Evolutionary conservation across 345 rosid species (phyloP).

Genomic region (Pistacia vera): DNA sequence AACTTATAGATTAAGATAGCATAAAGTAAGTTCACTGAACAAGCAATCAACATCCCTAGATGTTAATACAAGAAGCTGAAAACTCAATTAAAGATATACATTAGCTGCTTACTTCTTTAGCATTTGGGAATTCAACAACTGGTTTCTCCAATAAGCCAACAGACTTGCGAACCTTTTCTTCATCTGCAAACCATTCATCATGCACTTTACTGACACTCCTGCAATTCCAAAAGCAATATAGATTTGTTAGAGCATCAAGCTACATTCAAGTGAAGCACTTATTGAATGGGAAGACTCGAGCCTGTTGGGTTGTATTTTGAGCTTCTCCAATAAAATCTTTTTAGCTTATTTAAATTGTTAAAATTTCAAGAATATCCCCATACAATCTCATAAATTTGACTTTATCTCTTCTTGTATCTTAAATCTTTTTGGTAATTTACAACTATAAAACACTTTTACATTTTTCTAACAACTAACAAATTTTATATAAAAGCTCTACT

Average conservation of each 20-base stretch:
- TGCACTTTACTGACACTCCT: slow-evolving; percentile 83
- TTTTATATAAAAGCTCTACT: too few relatives aligned
- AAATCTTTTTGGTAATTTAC: too few relatives aligned
- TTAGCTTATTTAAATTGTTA: too few relatives aligned
- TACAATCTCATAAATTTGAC: too few relatives aligned
- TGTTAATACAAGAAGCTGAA: not conserved
- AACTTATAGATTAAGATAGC: slow-evolving; percentile 1
- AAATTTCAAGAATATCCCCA: too few relatives aligned
- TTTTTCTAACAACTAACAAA: too few relatives aligned
- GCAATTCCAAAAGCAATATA: slow-evolving; percentile 14
- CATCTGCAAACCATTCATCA: slow-evolving; percentile 95
- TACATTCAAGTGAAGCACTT: not conserved
- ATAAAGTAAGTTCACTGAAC: not conserved
- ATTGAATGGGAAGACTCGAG: not conserved
- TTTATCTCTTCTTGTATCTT: too few relatives aligned
- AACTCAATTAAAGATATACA: not conserved
- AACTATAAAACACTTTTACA: too few relatives aligned
- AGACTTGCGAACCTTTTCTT: slow-evolving; percentile 63
- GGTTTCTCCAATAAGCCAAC: slow-evolving; percentile 73
- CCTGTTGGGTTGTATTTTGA: too few relatives aligned
- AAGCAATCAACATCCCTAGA: not conserved
- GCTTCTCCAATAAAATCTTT: too few relatives aligned
- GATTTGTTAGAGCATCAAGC: slow-evolving; percentile 7
- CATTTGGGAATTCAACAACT: slow-evolving; percentile 41
- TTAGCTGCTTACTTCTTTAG: slow-evolving; percentile 46